Evolutionary conservation across 306 rosid genomes (phyloP), one percentile per base, ranked within the genome.

Genomic region (Alnus glutinosa): DNA sequence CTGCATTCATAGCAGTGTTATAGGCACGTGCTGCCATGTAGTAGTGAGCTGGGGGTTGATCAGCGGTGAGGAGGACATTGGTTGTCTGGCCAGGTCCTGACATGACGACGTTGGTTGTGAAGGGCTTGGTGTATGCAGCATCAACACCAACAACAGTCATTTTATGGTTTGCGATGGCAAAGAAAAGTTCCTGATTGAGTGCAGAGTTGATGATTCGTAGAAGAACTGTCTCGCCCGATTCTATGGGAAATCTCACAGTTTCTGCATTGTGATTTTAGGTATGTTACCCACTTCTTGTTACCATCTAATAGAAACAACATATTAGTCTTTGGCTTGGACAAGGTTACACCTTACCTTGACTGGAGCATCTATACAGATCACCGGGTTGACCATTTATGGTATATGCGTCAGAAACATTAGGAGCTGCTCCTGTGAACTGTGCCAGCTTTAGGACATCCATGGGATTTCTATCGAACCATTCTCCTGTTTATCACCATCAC

Each of bases 311-410:
- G 59, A 54, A 58, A 75, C 59, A 78, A 49, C 44, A 57, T 14
- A 66, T 1, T n/a, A 19, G 64, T 58, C 32, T 23, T 58, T 23
- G 36, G 64, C 46, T 63, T 13, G 19, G 46, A 42, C 34, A 63
- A 32, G 44, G 8, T 13, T 63, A 37, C 51, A 8, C 51, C 51
- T 16, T 42, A 94, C 98, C 98, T 95, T 75, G 82, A 34, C 72
- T 77, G 10, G 98, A 95, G 81, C 98, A 95, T 50, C 85, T 54
- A 55, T 91, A 92, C 55, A 92, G 87, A 82, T 95, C 98, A 55
- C 98, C 98, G 1, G 98, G 98, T 81, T 92, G 96, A 73, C 94
- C 97, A 52, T 95, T 95, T 0, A 95, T 85, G 76, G 98, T 95
- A 76, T 73, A 95, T 39, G 98, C 96, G 80, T 87, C 84, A 50